These are phyloP conservation scores for Saccharum hybrid DNA, from an alignment of 202 grass and related monocot species.

Conservation along the genomic window DNA sequence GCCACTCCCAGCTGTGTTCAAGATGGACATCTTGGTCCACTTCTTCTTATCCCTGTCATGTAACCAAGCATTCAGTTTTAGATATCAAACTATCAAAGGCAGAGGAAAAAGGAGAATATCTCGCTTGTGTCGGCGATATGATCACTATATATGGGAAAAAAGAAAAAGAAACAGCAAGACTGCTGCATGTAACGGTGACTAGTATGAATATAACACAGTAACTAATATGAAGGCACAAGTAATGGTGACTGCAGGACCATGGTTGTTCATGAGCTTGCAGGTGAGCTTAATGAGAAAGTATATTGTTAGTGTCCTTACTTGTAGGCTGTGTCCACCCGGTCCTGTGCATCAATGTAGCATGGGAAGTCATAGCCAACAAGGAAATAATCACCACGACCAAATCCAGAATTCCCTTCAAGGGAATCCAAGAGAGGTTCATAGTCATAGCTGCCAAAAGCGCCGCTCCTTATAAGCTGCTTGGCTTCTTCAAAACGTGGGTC, in stretches of 20 bases:
- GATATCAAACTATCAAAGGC: background rate
- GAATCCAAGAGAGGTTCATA: constrained; percentile 90
- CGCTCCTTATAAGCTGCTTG: constrained; percentile 74
- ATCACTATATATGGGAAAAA: background rate
- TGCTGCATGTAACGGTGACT: background rate
- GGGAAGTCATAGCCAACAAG: constrained; percentile 97
- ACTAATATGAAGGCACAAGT: background rate
- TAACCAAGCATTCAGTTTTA: constrained; percentile 29
- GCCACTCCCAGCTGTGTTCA: constrained; percentile 92
- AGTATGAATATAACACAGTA: background rate
- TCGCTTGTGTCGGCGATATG: background rate
- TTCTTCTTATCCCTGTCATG: constrained; percentile 78
- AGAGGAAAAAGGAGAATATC: background rate
- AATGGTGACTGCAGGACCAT: background rate
- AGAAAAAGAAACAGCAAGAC: background rate
- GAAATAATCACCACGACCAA: constrained; percentile 97
- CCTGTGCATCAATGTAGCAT: constrained; percentile 87
- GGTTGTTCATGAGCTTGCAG: constrained; percentile 27
- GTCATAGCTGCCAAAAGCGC: constrained; percentile 83
- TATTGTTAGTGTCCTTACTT: constrained; percentile 65
- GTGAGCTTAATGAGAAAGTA: constrained; percentile 23
- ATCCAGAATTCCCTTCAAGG: constrained; percentile 90
- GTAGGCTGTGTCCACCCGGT: constrained; percentile 84
- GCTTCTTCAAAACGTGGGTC: constrained; percentile 95
- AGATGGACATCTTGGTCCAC: constrained; percentile 93